phyloP scores from a whole-genome alignment of 2,329 filamentous ascomycete species.

The Aureobasidium subglaciale region DNA sequence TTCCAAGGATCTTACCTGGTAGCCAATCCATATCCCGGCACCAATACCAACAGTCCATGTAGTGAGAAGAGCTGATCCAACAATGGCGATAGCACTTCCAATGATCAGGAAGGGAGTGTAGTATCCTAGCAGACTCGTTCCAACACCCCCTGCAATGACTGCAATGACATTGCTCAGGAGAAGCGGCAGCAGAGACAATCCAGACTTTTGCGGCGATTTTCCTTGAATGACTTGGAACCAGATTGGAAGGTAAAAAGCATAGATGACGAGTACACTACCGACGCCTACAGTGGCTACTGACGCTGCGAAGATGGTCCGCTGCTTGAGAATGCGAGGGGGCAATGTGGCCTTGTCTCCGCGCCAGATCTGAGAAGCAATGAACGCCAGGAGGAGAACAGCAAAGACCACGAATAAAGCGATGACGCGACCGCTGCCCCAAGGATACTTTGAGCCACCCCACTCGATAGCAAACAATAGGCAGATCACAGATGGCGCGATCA shows the following conservation, averaged over 20 bases:
- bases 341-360: slow-evolving; percentile 22
- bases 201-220: slow-evolving; percentile 34
- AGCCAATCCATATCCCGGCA: slow-evolving; percentile 19
- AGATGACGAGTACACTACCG: slow-evolving; percentile 38
- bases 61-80: slow-evolving; percentile 36
- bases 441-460: slow-evolving; percentile 37
- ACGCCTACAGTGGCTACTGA: slow-evolving; percentile 27
- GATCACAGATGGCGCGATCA: slow-evolving; percentile 18
- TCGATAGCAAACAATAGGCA: slow-evolving; percentile 41
- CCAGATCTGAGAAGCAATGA: background rate
- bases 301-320: slow-evolving; percentile 26
- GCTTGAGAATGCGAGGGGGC: slow-evolving; percentile 21
- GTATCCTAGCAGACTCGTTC: slow-evolving; percentile 34
- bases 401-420: slow-evolving; percentile 15
- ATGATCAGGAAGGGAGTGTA: slow-evolving; percentile 39
- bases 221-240: slow-evolving; percentile 37
- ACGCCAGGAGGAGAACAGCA: background rate
- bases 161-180: slow-evolving; percentile 35
- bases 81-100: slow-evolving; percentile 32
- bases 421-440: slow-evolving; percentile 24
- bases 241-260: slow-evolving; percentile 30
- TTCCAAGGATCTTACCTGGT: slow-evolving; percentile 19
- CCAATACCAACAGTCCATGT: slow-evolving; percentile 17
- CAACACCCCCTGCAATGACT: slow-evolving; percentile 30
- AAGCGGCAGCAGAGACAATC: slow-evolving; percentile 35